These are phyloP conservation scores for Lichtheimia corymbifera DNA, from an alignment of 371 early-diverging fungal species.

Conservation along the genomic window DNA sequence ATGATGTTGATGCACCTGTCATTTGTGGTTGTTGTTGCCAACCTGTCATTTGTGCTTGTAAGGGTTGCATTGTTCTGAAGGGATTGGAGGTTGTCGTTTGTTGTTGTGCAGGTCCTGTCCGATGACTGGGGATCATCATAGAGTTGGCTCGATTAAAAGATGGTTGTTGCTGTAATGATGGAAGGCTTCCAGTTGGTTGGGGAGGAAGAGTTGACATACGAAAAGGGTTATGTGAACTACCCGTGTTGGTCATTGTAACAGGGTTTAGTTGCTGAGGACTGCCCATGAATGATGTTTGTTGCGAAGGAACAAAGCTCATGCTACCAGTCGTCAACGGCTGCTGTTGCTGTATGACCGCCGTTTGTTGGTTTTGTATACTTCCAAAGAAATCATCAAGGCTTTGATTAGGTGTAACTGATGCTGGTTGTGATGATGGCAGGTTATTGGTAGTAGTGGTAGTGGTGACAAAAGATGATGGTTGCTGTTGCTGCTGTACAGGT, in stretches of 20 bases:
- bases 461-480: constrained; percentile 3
- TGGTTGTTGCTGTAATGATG: constrained; percentile 7
- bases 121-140: background rate
- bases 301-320: background rate
- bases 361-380: constrained; percentile 68
- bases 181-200: background rate
- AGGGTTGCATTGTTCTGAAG: background rate
- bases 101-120: background rate
- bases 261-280: background rate
- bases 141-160: background rate
- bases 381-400: constrained; percentile 74
- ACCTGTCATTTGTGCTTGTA: background rate
- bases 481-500: constrained; percentile 16
- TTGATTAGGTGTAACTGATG: constrained; percentile 27
- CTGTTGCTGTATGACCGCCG: constrained; percentile 42
- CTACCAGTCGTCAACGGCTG: constrained; percentile 23
- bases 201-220: background rate
- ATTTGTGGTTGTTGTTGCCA: background rate
- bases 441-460: constrained; percentile 14
- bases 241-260: background rate
- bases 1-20: background rate
- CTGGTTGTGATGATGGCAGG: constrained; percentile 22
- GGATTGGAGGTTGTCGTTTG: constrained; percentile 1
- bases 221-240: background rate
- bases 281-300: background rate